phyloP scores from a whole-genome alignment of 164 flowering plant genomes.

The Dillenia suffruticosa region DNA sequence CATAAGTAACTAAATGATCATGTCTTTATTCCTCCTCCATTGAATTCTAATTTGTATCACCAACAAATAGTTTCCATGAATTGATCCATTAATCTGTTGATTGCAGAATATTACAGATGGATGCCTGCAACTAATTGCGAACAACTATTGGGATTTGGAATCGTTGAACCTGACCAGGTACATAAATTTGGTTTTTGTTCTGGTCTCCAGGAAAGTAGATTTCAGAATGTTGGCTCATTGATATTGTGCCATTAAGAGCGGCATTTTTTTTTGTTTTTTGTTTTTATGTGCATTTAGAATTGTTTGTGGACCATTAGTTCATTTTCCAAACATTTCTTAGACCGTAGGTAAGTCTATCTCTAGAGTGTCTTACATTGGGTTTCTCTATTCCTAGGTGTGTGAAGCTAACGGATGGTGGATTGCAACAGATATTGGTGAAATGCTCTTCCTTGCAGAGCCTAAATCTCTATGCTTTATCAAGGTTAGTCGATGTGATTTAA shows the following conservation, averaged over 20 bases:
- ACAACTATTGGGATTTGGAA: constrained; percentile 52
- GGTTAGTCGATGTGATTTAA: constrained; percentile 29
- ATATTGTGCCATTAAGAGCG: too few relatives aligned
- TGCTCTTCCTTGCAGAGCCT: constrained; percentile 57
- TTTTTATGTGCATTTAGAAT: too few relatives aligned
- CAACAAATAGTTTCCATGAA: too few relatives aligned
- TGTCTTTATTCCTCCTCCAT: too few relatives aligned
- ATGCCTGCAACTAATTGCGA: constrained; percentile 60
- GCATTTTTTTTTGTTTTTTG: too few relatives aligned
- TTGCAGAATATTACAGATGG: constrained; percentile 65
- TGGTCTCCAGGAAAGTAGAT: background rate
- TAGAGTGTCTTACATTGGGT: too few relatives aligned
- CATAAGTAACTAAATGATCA: too few relatives aligned
- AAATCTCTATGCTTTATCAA: constrained; percentile 83
- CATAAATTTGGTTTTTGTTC: constrained; percentile 1
- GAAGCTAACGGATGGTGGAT: constrained; percentile 76
- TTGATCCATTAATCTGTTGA: background rate
- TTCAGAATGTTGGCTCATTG: too few relatives aligned
- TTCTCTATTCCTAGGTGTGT: constrained; percentile 48
- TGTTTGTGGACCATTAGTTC: too few relatives aligned
- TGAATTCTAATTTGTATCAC: too few relatives aligned
- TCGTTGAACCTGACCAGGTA: constrained; percentile 82
- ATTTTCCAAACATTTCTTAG: too few relatives aligned
- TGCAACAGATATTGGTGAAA: constrained; percentile 51
- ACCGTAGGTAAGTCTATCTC: too few relatives aligned